Percentiles rank a stretch among this genome's conserved stretches.
phyloP scores from a whole-genome alignment of 2,329 filamentous ascomycete genomes.

The Penicillium frequentans region DNA sequence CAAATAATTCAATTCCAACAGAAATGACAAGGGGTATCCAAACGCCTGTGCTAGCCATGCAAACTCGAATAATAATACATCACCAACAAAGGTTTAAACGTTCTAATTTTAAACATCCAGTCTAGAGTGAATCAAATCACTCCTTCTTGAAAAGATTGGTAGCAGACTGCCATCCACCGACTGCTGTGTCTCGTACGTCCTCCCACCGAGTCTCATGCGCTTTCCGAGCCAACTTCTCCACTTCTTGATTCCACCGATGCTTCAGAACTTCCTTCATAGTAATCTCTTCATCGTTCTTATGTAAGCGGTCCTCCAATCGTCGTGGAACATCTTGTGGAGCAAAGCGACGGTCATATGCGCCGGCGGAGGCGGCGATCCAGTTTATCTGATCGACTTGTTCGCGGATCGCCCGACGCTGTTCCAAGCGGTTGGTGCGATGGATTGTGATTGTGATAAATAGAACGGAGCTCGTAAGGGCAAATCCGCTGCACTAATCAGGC shows the following conservation, averaged over 20 bases:
- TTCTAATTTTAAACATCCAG: background rate
- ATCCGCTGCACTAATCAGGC: constrained; percentile 64
- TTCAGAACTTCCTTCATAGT: constrained; percentile 67
- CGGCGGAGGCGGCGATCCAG: constrained; percentile 36
- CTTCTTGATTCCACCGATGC: constrained; percentile 74
- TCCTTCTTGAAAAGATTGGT: constrained; percentile 33
- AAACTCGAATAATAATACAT: constrained; percentile 14
- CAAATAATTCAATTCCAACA: background rate
- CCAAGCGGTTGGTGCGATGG: constrained; percentile 66
- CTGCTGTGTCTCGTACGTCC: constrained; percentile 49
- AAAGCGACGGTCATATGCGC: constrained; percentile 36
- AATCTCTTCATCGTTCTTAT: constrained; percentile 27
- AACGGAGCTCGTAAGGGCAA: constrained; percentile 71
- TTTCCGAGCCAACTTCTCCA: constrained; percentile 66
- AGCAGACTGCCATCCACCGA: constrained; percentile 55
- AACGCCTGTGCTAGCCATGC: constrained; percentile 21
- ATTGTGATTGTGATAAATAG: constrained; percentile 71
- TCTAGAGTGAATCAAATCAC: constrained; percentile 12
- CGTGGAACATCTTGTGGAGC: constrained; percentile 13
- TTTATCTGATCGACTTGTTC: constrained; percentile 46
- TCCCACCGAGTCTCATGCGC: constrained; percentile 67
- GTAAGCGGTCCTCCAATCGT: constrained; percentile 7
- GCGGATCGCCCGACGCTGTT: constrained; percentile 46
- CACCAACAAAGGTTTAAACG: background rate
- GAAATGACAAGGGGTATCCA: constrained; percentile 22